phyloP scores from a whole-genome alignment of 352 stramenopile genomes.

The Nothophytophthora sp. region DNA sequence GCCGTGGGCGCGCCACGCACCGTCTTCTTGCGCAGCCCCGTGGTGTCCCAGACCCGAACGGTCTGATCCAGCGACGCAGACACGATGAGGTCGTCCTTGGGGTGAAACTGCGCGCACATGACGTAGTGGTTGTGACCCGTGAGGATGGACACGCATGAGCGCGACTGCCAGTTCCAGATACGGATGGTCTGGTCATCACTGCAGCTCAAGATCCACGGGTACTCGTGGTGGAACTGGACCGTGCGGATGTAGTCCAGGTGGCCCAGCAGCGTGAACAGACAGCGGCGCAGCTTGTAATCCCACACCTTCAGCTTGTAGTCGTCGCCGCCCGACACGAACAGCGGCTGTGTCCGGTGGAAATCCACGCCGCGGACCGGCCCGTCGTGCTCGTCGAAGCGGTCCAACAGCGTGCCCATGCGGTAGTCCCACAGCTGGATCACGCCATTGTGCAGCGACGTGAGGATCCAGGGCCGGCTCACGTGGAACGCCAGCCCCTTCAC shows the following conservation, averaged over 20 bases:
- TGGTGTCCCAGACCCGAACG: constrained; percentile 99
- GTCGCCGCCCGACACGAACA: constrained; percentile 99
- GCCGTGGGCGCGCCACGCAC: constrained; percentile 88
- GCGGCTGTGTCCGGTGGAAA: constrained; percentile 97
- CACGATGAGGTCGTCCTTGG: constrained; percentile 99
- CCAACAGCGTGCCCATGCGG: constrained; percentile 98
- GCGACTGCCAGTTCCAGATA: constrained; percentile 99
- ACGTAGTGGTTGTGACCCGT: constrained; percentile 99
- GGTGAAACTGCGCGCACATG: constrained; percentile 99
- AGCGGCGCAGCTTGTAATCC: constrained; percentile 99
- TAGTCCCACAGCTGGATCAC: constrained; percentile 99
- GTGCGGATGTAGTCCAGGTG: constrained; percentile 99
- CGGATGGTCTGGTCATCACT: constrained; percentile 99
- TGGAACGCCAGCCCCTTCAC: constrained; percentile 99
- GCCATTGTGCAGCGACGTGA: constrained; percentile 99
- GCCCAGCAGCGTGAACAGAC: constrained; percentile 98
- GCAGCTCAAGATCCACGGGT: constrained; percentile 98
- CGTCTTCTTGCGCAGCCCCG: constrained; percentile 98
- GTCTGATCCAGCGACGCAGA: constrained; percentile 99
- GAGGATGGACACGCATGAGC: constrained; percentile 98
- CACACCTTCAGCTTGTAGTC: constrained; percentile 99
- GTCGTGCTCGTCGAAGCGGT: constrained; percentile 99
- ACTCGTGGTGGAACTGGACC: constrained; percentile 99
- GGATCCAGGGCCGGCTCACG: constrained; percentile 98
- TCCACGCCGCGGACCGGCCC: constrained; percentile 98